These are phyloP conservation scores for Zarea fungicola DNA, from an alignment of 2,329 filamentous ascomycete species.

Conservation along the genomic window DNA sequence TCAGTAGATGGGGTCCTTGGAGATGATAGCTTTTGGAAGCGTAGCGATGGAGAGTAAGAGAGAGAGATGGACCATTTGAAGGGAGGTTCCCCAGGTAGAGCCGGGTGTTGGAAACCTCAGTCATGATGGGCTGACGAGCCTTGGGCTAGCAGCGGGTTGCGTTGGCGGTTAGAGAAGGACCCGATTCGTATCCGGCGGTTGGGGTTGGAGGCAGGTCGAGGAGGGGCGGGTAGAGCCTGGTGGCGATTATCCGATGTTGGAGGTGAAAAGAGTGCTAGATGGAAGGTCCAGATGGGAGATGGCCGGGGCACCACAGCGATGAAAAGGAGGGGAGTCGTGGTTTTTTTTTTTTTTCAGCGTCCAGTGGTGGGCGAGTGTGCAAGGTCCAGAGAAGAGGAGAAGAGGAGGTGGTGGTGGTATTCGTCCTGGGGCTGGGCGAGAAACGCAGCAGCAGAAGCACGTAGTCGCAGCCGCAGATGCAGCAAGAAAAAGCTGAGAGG, in stretches of 20 bases:
- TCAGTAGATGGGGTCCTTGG: slow-evolving; percentile 35
- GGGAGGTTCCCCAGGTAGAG: slow-evolving; percentile 98
- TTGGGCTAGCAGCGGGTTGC: background rate
- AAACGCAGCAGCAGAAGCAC: background rate
- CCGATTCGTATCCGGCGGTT: background rate
- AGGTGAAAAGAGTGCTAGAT: slow-evolving; percentile 12
- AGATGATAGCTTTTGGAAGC: background rate
- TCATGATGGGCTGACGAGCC: slow-evolving; percentile 49
- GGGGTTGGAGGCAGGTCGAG: background rate
- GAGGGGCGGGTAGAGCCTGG: background rate
- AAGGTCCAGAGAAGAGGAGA: slow-evolving; percentile 4
- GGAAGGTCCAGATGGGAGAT: slow-evolving; percentile 1
- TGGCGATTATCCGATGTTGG: slow-evolving; percentile 5
- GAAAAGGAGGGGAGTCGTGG: slow-evolving; percentile 16
- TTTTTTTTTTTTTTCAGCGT: slow-evolving; percentile 2
- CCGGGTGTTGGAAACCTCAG: slow-evolving; percentile 88
- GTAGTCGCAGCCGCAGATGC: background rate
- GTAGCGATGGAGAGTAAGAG: slow-evolving; percentile 11
- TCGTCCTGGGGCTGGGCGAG: background rate
- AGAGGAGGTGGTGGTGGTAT: background rate
- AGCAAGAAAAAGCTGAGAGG: too few relatives aligned
- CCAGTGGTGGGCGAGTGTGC: slow-evolving; percentile 3
- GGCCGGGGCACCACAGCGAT: slow-evolving; percentile 6
- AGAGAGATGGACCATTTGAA: slow-evolving; percentile 67
- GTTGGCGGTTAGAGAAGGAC: background rate